These are phyloP conservation scores for Colletotrichum paranaense DNA, from an alignment of 2,329 filamentous ascomycete species.

Conservation along the genomic window DNA sequence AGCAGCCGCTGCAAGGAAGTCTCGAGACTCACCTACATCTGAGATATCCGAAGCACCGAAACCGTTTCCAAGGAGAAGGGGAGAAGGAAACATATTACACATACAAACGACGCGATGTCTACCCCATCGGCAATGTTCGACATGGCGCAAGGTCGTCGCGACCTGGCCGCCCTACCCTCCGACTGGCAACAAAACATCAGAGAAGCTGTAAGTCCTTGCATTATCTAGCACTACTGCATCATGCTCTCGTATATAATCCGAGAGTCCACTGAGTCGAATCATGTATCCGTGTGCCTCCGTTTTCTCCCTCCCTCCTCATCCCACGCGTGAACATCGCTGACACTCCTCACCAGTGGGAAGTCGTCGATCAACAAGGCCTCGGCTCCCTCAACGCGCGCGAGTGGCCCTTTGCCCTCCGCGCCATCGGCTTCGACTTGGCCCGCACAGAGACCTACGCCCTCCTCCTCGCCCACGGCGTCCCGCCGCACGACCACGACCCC, in stretches of 20 bases:
- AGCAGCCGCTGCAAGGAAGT: neutral
- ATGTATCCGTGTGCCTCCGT: too few relatives aligned
- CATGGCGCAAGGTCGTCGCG: conserved; percentile 34
- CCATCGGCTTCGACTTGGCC: conserved; percentile 90
- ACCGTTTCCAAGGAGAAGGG: neutral
- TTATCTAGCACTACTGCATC: neutral
- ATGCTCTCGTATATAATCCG: neutral
- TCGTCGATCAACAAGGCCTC: conserved; percentile 98
- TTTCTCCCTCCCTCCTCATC: neutral
- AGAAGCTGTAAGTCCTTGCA: conserved; percentile 30
- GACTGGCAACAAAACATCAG: conserved; percentile 38
- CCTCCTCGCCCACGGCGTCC: conserved; percentile 83
- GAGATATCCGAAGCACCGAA: neutral
- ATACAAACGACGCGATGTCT: conserved; percentile 19
- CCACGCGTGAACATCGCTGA: neutral
- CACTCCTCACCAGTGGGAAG: conserved; percentile 73
- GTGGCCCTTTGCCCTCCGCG: conserved; percentile 95
- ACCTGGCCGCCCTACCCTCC: conserved; percentile 31
- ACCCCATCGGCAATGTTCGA: conserved; percentile 33
- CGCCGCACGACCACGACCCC: conserved; percentile 66
- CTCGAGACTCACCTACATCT: neutral
- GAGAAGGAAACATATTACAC: neutral
- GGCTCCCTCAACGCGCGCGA: conserved; percentile 96
- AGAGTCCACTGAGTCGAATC: neutral
- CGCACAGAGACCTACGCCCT: conserved; percentile 87